Evolutionary conservation across 2,329 filamentous ascomycete genomes (phyloP), one percentile per base, ranked within the genome.

Genomic region (Aspergillus ochraceoroseus): DNA sequence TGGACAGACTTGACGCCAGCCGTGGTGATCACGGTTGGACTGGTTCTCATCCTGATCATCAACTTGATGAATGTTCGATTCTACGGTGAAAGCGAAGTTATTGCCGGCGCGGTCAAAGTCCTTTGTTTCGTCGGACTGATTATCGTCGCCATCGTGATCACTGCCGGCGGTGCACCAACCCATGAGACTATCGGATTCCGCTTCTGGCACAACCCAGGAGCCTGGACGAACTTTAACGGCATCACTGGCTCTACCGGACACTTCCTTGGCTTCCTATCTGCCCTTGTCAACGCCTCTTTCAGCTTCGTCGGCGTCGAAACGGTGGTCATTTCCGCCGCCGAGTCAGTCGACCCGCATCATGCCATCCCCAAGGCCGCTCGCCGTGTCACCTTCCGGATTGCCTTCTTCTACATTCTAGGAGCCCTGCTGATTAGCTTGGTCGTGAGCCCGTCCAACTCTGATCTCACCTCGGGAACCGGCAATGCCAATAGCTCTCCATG

Each of bases 1-100:
- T 94, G 87, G 87, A 64, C 74, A 2, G 55, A 67, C 30, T n/a
- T 87, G 43, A 75, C 80, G 29, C 79, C 80, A 35, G 79, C 82
- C 34, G 81, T 86, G 28, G 94, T 87, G 61, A 86, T 95, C 34
- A 59, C 51, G 2, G 49, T 63, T 14, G 54, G 58, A 1, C 36
- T 63, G 41, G 48, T 54, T 2, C 41, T 62, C 11, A 60, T 62
- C 15, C 41, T 63, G 27, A 50, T 39, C 1, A 58, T 62, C 39
- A 63, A 62, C 26, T 36, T 63, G 32, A 51, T 59, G 48, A 57
- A 49, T 13, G 58, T 63, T 12, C 49, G 54, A 4, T 61, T 61
- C 25, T 63, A 61, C 32, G 60, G 60, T 8, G 59, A 63, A 39
- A 48, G 54, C 0, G 60, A 63, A 36, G 58, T 63, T 15, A 27